Base-by-base conservation (phyloP, 176 grass and related monocot species). In the Aegilops tauschii region DNA sequence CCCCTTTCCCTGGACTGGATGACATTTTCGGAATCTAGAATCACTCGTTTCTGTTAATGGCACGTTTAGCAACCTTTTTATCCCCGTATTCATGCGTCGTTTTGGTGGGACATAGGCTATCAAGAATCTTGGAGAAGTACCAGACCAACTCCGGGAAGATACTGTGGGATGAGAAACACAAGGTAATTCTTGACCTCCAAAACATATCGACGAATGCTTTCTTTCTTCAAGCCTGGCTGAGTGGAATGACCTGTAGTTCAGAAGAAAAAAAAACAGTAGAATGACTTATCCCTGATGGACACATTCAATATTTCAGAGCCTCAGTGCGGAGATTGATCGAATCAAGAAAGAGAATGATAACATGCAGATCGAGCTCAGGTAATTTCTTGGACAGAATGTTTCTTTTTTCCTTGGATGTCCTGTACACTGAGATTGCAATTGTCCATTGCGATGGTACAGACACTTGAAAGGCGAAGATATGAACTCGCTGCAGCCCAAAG, bases 311-410 rank as follows among this genome's bases (percentile, higher is more conserved):
- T 89, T 87, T 84, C 92, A 98, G 96, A 95, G 67, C 87, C 69
- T 98, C 66, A 94, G 92, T 86, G 84, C 84, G 39, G 96, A 98
- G 79, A 95, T 98, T 34, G 93, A 98, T 62, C 92, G 93, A 44
- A 82, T 98, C 39, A 98, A 92, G 92, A 98, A 98, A 88, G 96
- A 98, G 86, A 98, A 94, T 2, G 96, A 98, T 70, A 95, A 89
- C 72, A 98, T 95, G 96, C 96, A 98, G 90, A 91, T 98, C 61
- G 93, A 98, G 83, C 88, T 98, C 61, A 95, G 96, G 96, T 89
- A 61, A 87, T 75, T 77, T 23, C 59, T 89, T 50, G 0, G 61
- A 64, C 77, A 29, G 3, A 4, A 39, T 49, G 28, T 30, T 31
- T 84, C 14, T 16, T 18, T 18, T 62, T 64, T 8, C 29, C 27